Evolutionary conservation across 1,284 basidiomycete species (phyloP).

Genomic region (Ganoderma resinaceum): DNA sequence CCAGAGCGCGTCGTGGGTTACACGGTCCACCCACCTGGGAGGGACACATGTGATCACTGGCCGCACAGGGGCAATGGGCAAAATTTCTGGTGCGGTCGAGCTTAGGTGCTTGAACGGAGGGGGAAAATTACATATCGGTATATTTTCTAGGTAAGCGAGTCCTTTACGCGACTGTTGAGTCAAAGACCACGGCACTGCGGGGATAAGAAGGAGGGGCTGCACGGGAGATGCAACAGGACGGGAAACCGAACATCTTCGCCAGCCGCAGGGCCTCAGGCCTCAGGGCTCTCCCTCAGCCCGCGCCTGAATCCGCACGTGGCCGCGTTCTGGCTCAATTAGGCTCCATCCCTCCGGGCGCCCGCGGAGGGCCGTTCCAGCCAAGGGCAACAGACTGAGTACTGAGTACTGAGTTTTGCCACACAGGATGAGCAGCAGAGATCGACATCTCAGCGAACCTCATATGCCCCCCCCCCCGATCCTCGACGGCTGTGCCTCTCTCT

Average conservation of each 20-base stretch:
- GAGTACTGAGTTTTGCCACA: background rate
- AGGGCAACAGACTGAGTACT: background rate
- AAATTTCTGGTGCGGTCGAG: constrained; percentile 13
- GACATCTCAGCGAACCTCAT: constrained; percentile 10
- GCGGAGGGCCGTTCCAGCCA: constrained; percentile 16
- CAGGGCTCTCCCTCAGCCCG: no score
- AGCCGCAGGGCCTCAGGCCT: no score
- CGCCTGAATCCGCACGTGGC: no score
- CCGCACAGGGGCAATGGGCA: constrained; percentile 23
- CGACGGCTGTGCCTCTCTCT: constrained; percentile 12
- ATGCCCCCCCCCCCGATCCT: constrained; percentile 14
- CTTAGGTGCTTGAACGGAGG: background rate
- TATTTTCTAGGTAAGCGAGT: background rate
- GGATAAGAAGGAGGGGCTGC: background rate
- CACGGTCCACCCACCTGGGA: constrained; percentile 23
- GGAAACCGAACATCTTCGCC: no score
- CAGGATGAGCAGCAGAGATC: constrained; percentile 2
- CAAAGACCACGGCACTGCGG: background rate
- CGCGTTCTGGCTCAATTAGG: constrained; percentile 5
- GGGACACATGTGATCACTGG: constrained; percentile 10
- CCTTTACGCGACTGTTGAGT: background rate
- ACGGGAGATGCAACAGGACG: background rate
- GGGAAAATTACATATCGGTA: constrained; percentile 5
- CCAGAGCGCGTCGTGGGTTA: constrained; percentile 27
- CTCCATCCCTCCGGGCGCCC: background rate